These are phyloP conservation scores for Lathyrus aphaca DNA, from an alignment of 306 rosid species.

Conservation along the genomic window DNA sequence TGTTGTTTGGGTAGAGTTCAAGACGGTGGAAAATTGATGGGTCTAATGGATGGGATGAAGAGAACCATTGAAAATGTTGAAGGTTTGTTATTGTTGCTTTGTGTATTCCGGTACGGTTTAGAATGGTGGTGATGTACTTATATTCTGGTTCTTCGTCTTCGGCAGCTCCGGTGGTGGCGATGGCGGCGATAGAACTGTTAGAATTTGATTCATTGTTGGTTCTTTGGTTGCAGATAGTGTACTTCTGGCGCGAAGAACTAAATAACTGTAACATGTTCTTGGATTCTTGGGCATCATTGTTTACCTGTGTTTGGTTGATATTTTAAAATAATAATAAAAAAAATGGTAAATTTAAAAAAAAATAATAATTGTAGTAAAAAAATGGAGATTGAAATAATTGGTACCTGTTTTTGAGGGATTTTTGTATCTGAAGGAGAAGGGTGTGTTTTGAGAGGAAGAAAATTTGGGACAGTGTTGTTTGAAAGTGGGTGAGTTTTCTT, in stretches of 20 bases:
- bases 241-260: slow-evolving; percentile 58
- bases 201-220: slow-evolving; percentile 39
- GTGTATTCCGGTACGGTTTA: slow-evolving; percentile 55
- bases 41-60: slow-evolving; percentile 65
- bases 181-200: slow-evolving; percentile 39
- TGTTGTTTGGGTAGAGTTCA: slow-evolving; percentile 41
- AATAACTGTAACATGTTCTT: slow-evolving; percentile 59
- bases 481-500: slow-evolving; percentile 63
- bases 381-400: slow-evolving; percentile 6
- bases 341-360: background rate
- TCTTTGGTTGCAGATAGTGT: slow-evolving; percentile 41
- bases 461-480: slow-evolving; percentile 55
- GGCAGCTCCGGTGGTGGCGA: slow-evolving; percentile 37
- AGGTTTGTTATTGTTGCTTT: slow-evolving; percentile 12
- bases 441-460: slow-evolving; percentile 50
- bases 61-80: slow-evolving; percentile 51
- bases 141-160: slow-evolving; percentile 47
- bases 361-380: background rate
- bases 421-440: slow-evolving; percentile 42
- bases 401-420: slow-evolving; percentile 55
- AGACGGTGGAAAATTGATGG: slow-evolving; percentile 64
- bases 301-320: slow-evolving; percentile 38
- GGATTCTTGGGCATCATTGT: slow-evolving; percentile 49
- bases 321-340: slow-evolving; percentile 16
- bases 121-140: slow-evolving; percentile 54